Evolutionary conservation across 2,329 filamentous ascomycete genomes (phyloP), one percentile per base, ranked within the genome.

Genomic region (Alternaria angustiovoidea): DNA sequence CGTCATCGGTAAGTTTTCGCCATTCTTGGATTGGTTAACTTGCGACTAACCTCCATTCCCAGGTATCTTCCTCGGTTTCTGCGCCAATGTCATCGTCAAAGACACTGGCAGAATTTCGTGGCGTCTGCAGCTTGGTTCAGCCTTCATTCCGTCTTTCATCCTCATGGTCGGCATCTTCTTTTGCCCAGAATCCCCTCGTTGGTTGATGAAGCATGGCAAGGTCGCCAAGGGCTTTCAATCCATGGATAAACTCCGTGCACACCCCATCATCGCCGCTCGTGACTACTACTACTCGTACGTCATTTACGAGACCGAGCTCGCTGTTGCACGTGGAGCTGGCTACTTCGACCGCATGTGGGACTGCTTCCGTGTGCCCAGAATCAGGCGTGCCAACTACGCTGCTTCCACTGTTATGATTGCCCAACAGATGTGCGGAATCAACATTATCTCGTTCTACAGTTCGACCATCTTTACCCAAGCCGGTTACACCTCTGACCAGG

Each of bases 371-470:
- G 68, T 77, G 2, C 78, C 77, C 1, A 63, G 76, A 2, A 77
- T 79, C 57, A 66, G 76, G 47, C 75, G 79, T 22, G 76, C 79
- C 18, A 72, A 79, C 61, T 72, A 80, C 44, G 74, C 69, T 52
- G 78, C 79, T 32, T 78, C 76, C n/a, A 77, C 75, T 3, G 75
- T 79, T 54, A 79, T 79, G 78, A 57, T 79, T 51, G 77, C 78
- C 7, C 75, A 78, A 54, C 77, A 80, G 42, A 76, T 80, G 69
- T 78, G 77, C 53, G 78, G 79, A 51, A 80, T 80, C 70, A 96
- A 97, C 80, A 93, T 88, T 2, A 90, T 97, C 14, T 93, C 93
- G 0, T 84, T 90, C 58, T 95, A 93, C 47, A 96, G 96, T 72
- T 94, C 72, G 0, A 69, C 94, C 69, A 73, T 90, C 54, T 92